A percentile compares a stretch with the other conserved stretches of the same genome.
Conservation (phyloP, 2,329 filamentous ascomycete genomes). For the Colletotrichum costaricense region DNA sequence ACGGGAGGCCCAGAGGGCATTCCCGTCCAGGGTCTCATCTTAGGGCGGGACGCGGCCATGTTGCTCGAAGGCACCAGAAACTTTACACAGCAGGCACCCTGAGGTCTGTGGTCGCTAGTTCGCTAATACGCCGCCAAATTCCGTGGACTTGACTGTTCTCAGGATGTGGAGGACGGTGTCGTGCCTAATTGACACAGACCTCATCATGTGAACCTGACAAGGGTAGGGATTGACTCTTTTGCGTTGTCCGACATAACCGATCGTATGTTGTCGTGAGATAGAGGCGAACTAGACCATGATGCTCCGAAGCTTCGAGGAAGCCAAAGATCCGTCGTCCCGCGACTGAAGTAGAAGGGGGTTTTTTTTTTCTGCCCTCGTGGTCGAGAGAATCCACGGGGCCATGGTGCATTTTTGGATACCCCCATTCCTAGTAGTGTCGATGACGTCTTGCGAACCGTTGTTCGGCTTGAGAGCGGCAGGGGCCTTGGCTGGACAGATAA, state of each 20-base stretch:
- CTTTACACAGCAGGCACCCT: neutral
- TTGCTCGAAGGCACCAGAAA: slow-evolving; percentile 27
- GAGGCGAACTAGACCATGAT: neutral
- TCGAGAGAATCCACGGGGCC: neutral
- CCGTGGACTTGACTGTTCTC: neutral
- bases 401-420: neutral
- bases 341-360: neutral
- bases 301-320: neutral
- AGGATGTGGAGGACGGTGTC: neutral
- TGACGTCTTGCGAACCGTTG: slow-evolving; percentile 8
- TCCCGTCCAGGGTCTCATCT: slow-evolving; percentile 13
- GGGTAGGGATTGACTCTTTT: neutral
- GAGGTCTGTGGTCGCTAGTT: neutral
- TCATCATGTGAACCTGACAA: neutral
- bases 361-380: neutral
- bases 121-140: neutral
- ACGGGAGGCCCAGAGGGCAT: slow-evolving; percentile 10
- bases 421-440: neutral
- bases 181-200: neutral
- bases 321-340: neutral
- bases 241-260: neutral
- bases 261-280: neutral
- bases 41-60: neutral
- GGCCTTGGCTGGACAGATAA: neutral
- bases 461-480: neutral